Base-by-base conservation (phyloP, 148 eudicot genomes). In the Salicornia ramosissima region DNA sequence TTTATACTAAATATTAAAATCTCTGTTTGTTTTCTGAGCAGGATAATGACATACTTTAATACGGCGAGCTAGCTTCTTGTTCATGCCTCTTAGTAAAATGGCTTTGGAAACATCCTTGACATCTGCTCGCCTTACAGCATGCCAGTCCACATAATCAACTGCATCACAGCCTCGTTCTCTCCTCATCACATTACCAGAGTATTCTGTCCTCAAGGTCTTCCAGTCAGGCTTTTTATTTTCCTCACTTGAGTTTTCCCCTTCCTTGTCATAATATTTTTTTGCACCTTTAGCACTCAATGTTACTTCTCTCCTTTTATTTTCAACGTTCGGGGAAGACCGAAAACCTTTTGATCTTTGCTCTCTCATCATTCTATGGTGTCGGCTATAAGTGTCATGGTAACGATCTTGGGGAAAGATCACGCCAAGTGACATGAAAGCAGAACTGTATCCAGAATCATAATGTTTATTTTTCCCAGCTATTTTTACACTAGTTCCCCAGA, bases 361-460 rank as follows among this genome's bases (percentile, higher is more conserved):
- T 31, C 75, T 46, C 45, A 70, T 31, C 63, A 76, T 71, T 65
- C 67, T 66, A 66, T 77, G 80, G 34, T 71, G 53, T 54, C 40
- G 45, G 45, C 70, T 50, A 59, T 76, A 76, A 33, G 10, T 22
- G 47, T 11, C 62, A 40, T 63, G 49, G 16, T n/a, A 45, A 15
- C n/a, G 67, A 28, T 39, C 10, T 18, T 71, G 67, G 5, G 81
- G 84, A 68, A 78, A 81, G 24, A 11, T 69, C 65, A 78, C 73
- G 21, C 79, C 77, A 30, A 81, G 81, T 19, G 65, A 74, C 79
- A 81, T 81, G 69, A 78, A 81, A 15, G 84, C 84, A 22, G 77
- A 71, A 66, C 84, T 81, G 72, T 75, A 72, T 43, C 30, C 10
- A 51, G 58, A 49, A 68, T 15, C 8, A 0, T 34, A 30, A 43